Conservation (phyloP, 192 early-diverging fungal genomes). For the Cladochytrium replicatum region DNA sequence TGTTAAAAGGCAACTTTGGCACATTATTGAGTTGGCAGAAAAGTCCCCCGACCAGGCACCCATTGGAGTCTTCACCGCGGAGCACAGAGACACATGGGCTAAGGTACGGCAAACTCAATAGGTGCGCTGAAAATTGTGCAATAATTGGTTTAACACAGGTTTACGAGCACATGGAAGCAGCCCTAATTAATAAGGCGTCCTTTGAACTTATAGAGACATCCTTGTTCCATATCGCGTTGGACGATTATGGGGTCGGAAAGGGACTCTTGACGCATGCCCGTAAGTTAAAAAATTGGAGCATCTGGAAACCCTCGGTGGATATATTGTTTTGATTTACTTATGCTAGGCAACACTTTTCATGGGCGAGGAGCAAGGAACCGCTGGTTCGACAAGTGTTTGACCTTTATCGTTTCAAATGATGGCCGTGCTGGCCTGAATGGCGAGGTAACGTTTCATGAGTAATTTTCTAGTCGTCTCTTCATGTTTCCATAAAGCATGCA, state of each 20-base stretch:
- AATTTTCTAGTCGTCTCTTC: constrained; percentile 2
- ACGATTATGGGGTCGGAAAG: constrained; percentile 45
- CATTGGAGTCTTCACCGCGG: constrained; percentile 58
- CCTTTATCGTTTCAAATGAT: constrained; percentile 59
- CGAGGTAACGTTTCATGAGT: constrained; percentile 13
- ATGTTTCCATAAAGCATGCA: constrained; percentile 44
- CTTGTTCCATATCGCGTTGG: constrained; percentile 66
- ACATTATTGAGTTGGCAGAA: constrained; percentile 41
- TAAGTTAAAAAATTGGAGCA: constrained; percentile 10
- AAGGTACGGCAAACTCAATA: background rate
- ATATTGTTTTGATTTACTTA: background rate
- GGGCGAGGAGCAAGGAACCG: constrained; percentile 67
- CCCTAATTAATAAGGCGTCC: constrained; percentile 47
- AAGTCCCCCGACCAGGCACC: constrained; percentile 35
- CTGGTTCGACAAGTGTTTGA: constrained; percentile 83
- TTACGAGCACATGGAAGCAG: constrained; percentile 55
- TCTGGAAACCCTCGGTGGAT: background rate
- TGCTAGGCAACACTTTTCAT: constrained; percentile 40
- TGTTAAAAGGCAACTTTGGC: constrained; percentile 43
- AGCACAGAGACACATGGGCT: constrained; percentile 79
- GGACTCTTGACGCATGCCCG: constrained; percentile 51
- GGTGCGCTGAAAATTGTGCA: background rate
- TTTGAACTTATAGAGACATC: constrained; percentile 58
- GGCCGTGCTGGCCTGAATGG: constrained; percentile 47
- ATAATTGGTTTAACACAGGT: constrained; percentile 27